Evolutionary conservation across 371 early-diverging fungal genomes (phyloP).

Genomic region (Parasitella parasitica): DNA sequence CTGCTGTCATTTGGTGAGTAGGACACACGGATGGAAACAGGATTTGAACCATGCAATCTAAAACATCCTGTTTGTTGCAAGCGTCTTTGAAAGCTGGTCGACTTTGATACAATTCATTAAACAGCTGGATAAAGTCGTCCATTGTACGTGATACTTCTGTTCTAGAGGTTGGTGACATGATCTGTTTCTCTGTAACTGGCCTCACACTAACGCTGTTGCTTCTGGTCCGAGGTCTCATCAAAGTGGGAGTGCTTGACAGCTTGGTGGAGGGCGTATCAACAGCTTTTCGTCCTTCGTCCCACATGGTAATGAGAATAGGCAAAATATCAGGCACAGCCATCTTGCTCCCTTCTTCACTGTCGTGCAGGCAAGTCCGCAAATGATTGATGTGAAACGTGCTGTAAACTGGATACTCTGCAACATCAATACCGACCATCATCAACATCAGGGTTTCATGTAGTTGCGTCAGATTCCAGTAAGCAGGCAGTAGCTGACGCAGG

Average conservation of each 20-base stretch:
- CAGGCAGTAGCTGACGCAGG: constrained; percentile 52
- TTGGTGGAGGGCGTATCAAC: constrained; percentile 8
- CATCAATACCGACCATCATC: constrained; percentile 63
- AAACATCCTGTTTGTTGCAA: constrained; percentile 54
- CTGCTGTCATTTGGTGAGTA: constrained; percentile 42
- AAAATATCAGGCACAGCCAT: constrained; percentile 37
- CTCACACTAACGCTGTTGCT: constrained; percentile 20
- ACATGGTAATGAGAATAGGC: constrained; percentile 29
- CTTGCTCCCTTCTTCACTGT: constrained; percentile 6
- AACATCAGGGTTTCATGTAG: constrained; percentile 60
- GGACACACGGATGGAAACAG: constrained; percentile 57
- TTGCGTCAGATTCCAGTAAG: constrained; percentile 63
- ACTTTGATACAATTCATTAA: constrained; percentile 54
- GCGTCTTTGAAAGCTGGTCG: constrained; percentile 59
- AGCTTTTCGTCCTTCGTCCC: constrained; percentile 28
- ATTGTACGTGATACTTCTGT: constrained; percentile 4
- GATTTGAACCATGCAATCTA: constrained; percentile 55
- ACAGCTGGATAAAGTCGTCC: constrained; percentile 56
- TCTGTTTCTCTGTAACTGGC: neutral
- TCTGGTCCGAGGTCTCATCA: constrained; percentile 8
- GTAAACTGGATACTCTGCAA: constrained; percentile 52
- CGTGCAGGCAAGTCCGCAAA: constrained; percentile 37
- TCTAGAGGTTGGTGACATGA: neutral
- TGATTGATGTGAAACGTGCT: constrained; percentile 49
- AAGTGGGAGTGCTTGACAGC: neutral